A percentile compares a stretch with the other conserved stretches of the same genome.
Conservation (phyloP, 371 early-diverging fungal species). For the Zopfochytrium polystomum region DNA sequence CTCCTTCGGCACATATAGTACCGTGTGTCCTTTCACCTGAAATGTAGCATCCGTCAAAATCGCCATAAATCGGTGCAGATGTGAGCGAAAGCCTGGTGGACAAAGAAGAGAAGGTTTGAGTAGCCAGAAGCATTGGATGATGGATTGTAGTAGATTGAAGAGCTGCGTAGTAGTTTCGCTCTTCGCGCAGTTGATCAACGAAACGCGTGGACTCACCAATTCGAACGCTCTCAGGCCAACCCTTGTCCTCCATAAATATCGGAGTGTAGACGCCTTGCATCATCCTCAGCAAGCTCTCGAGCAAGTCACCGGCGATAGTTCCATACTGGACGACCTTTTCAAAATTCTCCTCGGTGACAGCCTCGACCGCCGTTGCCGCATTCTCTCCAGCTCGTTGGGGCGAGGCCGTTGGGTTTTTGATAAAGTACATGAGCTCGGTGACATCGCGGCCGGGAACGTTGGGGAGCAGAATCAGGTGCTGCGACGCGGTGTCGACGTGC, state of each 20-base stretch:
- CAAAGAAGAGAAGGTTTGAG: background rate
- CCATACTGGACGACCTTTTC: constrained; percentile 47
- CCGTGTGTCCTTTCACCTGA: constrained; percentile 53
- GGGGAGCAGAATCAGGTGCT: no score
- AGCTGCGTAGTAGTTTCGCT: no score
- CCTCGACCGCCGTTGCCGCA: constrained; percentile 4
- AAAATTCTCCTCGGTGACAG: constrained; percentile 36
- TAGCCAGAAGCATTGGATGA: background rate
- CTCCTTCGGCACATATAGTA: constrained; percentile 37
- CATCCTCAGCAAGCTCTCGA: constrained; percentile 45
- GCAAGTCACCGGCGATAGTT: constrained; percentile 35
- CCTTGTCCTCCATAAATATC: constrained; percentile 46
- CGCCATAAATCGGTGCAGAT: constrained; percentile 58
- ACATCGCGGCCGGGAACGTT: no score
- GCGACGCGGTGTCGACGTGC: no score
- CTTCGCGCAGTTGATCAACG: no score
- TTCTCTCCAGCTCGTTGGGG: background rate
- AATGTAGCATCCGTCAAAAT: constrained; percentile 51
- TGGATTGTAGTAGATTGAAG: background rate
- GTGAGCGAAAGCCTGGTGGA: constrained; percentile 39
- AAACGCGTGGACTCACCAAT: constrained; percentile 24
- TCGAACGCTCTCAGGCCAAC: constrained; percentile 50
- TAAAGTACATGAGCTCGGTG: constrained; percentile 43
- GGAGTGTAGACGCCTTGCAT: constrained; percentile 56
- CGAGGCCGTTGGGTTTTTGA: constrained; percentile 24